A percentile compares a stretch with the other conserved stretches of the same genome.
Evolutionary conservation across 202 grass and related monocot genomes (phyloP).

Genomic region (Sporobolus alterniflorus): DNA sequence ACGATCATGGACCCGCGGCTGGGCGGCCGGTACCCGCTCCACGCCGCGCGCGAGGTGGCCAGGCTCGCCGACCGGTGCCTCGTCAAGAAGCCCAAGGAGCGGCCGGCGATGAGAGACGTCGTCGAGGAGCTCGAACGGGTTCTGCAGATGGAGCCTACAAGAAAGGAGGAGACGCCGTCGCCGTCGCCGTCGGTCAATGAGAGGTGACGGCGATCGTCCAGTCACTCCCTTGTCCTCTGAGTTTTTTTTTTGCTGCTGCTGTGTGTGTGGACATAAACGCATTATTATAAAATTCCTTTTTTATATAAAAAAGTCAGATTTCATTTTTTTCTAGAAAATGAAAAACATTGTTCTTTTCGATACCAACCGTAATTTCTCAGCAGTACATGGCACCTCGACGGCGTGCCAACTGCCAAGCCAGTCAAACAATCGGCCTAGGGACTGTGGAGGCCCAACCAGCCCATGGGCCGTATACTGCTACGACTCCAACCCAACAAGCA

Average conservation of each 20-base stretch:
- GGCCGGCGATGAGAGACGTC: slow-evolving; percentile 66
- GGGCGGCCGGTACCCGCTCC: slow-evolving; percentile 58
- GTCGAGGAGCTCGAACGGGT: slow-evolving; percentile 50
- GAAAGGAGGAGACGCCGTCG: background rate
- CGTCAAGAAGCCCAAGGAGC: slow-evolving; percentile 76
- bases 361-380: too few species aligned
- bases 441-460: too few species aligned
- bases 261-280: background rate
- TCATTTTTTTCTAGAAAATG: too few species aligned
- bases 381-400: too few species aligned
- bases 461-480: slow-evolving; percentile 3
- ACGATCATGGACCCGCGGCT: slow-evolving; percentile 80
- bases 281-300: too few species aligned
- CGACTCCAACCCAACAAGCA: background rate
- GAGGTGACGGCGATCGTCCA: background rate
- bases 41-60: slow-evolving; percentile 56
- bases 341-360: too few species aligned
- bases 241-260: background rate
- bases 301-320: too few species aligned
- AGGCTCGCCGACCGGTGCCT: slow-evolving; percentile 72
- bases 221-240: background rate
- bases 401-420: too few species aligned
- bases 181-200: slow-evolving; percentile 7
- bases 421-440: too few species aligned
- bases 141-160: slow-evolving; percentile 50